Base-by-base conservation (phyloP, 2,329 filamentous ascomycete species). In the Clarireedia hainanense region DNA sequence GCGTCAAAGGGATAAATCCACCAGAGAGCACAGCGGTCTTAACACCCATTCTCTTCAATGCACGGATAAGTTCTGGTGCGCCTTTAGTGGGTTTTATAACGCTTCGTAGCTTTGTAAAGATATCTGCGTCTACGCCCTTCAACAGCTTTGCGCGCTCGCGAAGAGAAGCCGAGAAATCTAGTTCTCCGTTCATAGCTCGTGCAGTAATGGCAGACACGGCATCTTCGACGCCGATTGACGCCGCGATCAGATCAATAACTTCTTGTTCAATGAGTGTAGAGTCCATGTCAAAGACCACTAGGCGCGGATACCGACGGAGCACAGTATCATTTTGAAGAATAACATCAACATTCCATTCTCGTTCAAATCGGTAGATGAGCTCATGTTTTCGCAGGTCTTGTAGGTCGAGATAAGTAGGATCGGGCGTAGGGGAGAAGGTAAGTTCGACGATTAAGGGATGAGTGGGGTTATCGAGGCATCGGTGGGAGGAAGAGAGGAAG, bases 261-360 rank as follows among this genome's bases (percentile, higher is more conserved):
- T 99, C 94, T 71, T 99, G 91, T 53, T 92, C 88, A 69, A 99
- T 97, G 58, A 99, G 80, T 0, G 94, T 99, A 71, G 88, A 94
- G 74, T 99, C 94, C 94, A 99, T 99, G 71, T 99, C 94, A 68
- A 99, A 99, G 34, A 96, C 89, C 3, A 92, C 91, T 10, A 97
- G 77, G 7, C 92, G 83, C 62, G 91, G 91, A 71, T 95, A 83
- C 27, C 86, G 80, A 57, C 90, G 79, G 76, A 86, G 90, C 34
- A 92, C 76, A 30, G 76, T 80, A 67, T 92, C 88, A 42, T 72
- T 72, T 71, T 95, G 89, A 60, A 95, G 76, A 20, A 88, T 81
- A 14, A 92, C 86, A 71, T 95, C 89, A 42, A 94, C 85, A 66
- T 91, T 91, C 89, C 89, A 95, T 70, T 92, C 88, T 60, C 84